phyloP scores from a whole-genome alignment of 345 rosid genomes.

The Eucalyptus curtisii region DNA sequence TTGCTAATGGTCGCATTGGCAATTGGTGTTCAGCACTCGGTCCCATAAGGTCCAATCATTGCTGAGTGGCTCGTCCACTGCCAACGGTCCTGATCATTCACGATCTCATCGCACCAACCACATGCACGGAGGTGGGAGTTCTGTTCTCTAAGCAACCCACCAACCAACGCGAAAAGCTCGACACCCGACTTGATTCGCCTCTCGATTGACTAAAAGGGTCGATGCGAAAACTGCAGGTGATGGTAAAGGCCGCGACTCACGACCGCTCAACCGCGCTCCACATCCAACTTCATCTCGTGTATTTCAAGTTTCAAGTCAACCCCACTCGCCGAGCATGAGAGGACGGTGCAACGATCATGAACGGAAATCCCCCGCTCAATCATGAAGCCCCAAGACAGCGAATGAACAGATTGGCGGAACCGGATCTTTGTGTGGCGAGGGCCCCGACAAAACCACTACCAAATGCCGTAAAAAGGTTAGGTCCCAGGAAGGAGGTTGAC shows the following conservation, averaged over 20 bases:
- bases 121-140: not conserved
- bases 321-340: not conserved
- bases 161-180: not conserved
- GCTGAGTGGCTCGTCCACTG: not conserved
- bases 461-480: not conserved
- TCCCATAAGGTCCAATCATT: not conserved
- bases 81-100: not conserved
- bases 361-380: not conserved
- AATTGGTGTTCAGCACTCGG: not conserved
- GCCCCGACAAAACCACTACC: not conserved
- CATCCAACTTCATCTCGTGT: not conserved
- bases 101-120: not conserved
- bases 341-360: not conserved
- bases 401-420: not conserved
- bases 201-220: not conserved
- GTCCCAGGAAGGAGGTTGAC: not conserved
- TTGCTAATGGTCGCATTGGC: not conserved
- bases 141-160: not conserved
- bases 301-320: not conserved
- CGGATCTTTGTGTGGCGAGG: not conserved
- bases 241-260: not conserved
- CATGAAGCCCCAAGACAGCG: not conserved
- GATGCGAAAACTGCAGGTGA: not conserved
- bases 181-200: not conserved
- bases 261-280: not conserved